Base-by-base conservation (phyloP, 129 eudicot species). In the Centella asiatica region DNA sequence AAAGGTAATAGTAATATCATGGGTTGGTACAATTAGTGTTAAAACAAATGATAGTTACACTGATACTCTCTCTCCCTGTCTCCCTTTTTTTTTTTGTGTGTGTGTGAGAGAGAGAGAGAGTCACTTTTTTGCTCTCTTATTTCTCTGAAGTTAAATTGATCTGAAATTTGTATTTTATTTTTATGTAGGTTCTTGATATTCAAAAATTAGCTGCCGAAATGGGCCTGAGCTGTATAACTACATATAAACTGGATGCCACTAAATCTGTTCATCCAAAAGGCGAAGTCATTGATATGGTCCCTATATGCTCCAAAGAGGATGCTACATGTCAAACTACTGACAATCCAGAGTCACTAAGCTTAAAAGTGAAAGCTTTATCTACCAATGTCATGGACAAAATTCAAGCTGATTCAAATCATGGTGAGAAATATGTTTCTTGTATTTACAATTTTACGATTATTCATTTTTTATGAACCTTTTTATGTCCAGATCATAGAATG, bases 211-310 rank as follows among this genome's bases (percentile, higher is more conserved):
- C 92, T 29, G 82, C 75, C 29, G 99, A 93, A 70, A 56, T 93
- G 82, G 95, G 96, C 34, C 77, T 93, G 46, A 78, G 61, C 19
- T 84, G 90, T 64, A 85, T 93, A 72, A 79, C 72, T 3, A 66
- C 96, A 45, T 88, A 73, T 57, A 93, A 93, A 72, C 77, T 93
- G 52, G 99, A 93, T 71, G 99, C 99, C 36, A 84, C 85, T 36
- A 93, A 85, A 78, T 60, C 99, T 46, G 96, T 93, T 71, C 62
- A 68, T 25, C 71, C 13, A 48, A 59, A 50, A 26, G 68, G 40
- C 72, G 74, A 69, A 53, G 25, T 73, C 33, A 72, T 76, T 22
- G 72, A 65, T 50, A 60, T 25, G 24, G 45, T 51, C 27, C 45
- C 74, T 56, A 37, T 48, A 27, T 57, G 45, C 37, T 42, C 53